Conservation (phyloP, 495 filamentous ascomycete species). For the Penicillium robsamsonii region DNA sequence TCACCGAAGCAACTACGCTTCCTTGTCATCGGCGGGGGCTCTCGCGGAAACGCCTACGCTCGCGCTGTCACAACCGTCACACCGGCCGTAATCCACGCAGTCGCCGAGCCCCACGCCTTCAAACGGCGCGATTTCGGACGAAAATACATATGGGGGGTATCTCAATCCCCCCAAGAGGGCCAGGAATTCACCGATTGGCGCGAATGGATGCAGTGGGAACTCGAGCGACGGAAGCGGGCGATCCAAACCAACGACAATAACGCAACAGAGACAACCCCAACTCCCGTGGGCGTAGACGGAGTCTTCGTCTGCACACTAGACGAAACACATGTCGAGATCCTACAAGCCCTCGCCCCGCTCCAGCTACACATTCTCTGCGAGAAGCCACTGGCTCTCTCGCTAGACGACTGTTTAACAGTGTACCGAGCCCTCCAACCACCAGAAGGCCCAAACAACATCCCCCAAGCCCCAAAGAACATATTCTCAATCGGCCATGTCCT, state of each 20-base stretch:
- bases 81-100: slow-evolving; percentile 64
- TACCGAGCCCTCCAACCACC: slow-evolving; percentile 53
- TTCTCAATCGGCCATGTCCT: slow-evolving; percentile 83
- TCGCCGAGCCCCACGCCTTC: slow-evolving; percentile 78
- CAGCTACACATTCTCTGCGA: slow-evolving; percentile 87
- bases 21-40: slow-evolving; percentile 85
- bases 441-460: slow-evolving; percentile 1
- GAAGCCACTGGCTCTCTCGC: slow-evolving; percentile 81
- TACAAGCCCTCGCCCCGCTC: slow-evolving; percentile 64
- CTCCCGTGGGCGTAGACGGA: slow-evolving; percentile 59
- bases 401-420: slow-evolving; percentile 72
- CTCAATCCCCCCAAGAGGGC: slow-evolving; percentile 42
- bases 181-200: slow-evolving; percentile 73
- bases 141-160: slow-evolving; percentile 64
- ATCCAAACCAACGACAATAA: not conserved
- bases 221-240: slow-evolving; percentile 43
- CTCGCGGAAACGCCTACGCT: slow-evolving; percentile 75
- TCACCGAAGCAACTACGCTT: slow-evolving; percentile 43
- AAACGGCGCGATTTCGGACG: slow-evolving; percentile 68
- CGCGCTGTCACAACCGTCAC: slow-evolving; percentile 58
- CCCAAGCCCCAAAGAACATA: slow-evolving; percentile 23
- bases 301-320: slow-evolving; percentile 87
- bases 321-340: slow-evolving; percentile 79
- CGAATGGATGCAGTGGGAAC: slow-evolving; percentile 66
- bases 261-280: not conserved